These are phyloP conservation scores for Phytophthora sp. DNA, from an alignment of 352 stramenopile genomes.

Conservation along the genomic window DNA sequence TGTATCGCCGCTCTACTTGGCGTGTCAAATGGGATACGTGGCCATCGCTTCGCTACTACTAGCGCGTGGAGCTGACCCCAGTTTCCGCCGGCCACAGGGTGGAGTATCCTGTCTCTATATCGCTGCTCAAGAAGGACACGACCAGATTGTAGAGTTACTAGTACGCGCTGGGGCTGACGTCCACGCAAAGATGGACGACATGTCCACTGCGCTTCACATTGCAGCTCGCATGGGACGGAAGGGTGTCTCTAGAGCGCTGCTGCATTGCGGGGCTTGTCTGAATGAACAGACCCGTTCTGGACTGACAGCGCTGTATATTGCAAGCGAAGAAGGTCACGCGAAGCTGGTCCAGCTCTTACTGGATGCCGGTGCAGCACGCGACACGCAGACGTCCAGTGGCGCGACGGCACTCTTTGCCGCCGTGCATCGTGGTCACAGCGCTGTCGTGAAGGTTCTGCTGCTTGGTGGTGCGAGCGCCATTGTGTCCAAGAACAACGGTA, in stretches of 20 bases:
- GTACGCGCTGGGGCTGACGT: constrained; percentile 56
- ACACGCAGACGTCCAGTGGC: constrained; percentile 61
- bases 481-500: constrained; percentile 76
- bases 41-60: constrained; percentile 67
- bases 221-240: constrained; percentile 80
- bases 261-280: constrained; percentile 56
- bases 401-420: constrained; percentile 80
- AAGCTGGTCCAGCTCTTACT: constrained; percentile 70
- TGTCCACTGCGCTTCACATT: constrained; percentile 81
- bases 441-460: constrained; percentile 65
- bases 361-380: constrained; percentile 37
- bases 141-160: constrained; percentile 62
- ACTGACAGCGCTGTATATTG: constrained; percentile 82
- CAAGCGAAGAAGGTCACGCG: constrained; percentile 81
- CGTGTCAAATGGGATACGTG: constrained; percentile 84
- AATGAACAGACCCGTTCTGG: constrained; percentile 83
- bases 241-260: constrained; percentile 53
- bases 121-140: constrained; percentile 80
- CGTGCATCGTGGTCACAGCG: constrained; percentile 71
- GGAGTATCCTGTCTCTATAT: constrained; percentile 85
- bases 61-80: constrained; percentile 59
- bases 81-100: constrained; percentile 63
- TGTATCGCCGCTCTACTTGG: constrained; percentile 82
- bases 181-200: constrained; percentile 77
- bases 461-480: constrained; percentile 55